Conservation (phyloP, 73 alveolate genomes). For the Paramecium primaurelia region DNA sequence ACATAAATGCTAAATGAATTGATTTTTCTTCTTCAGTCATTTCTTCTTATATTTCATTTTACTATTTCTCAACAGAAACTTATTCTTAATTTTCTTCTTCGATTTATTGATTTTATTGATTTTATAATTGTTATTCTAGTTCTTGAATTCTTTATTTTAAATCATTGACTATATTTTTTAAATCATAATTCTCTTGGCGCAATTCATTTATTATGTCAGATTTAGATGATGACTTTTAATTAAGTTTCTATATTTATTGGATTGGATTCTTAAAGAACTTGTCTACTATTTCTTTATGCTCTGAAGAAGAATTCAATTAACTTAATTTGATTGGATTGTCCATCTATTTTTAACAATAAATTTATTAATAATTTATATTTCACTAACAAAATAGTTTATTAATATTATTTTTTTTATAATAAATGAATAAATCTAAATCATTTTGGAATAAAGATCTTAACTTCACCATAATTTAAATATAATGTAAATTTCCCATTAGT, state of each 20-base stretch:
- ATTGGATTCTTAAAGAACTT: not conserved
- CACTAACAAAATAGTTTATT: not conserved
- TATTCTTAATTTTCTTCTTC: not conserved
- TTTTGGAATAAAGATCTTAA: conserved; percentile 15
- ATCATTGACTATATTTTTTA: not conserved
- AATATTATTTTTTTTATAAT: not conserved
- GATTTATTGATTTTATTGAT: not conserved
- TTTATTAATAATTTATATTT: conserved; percentile 2
- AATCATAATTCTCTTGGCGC: conserved; percentile 20
- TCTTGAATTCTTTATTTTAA: not conserved
- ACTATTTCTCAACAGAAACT: not conserved
- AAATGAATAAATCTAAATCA: not conserved
- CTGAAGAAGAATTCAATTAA: not conserved
- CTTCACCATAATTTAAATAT: conserved; percentile 36
- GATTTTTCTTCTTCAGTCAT: conserved; percentile 43
- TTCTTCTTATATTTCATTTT: not conserved
- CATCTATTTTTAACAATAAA: not conserved
- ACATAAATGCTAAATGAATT: not conserved
- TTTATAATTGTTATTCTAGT: not conserved
- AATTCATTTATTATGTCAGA: not conserved
- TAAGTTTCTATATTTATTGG: not conserved
- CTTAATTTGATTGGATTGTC: not conserved
- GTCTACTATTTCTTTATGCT: not conserved
- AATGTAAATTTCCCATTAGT: not conserved
- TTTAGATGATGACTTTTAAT: not conserved